Percentiles rank a stretch among this genome's conserved stretches.
These are phyloP conservation scores for Trichomonascaceae sp. DNA, from an alignment of 1,139 yeast genomes.

Conservation along the genomic window DNA sequence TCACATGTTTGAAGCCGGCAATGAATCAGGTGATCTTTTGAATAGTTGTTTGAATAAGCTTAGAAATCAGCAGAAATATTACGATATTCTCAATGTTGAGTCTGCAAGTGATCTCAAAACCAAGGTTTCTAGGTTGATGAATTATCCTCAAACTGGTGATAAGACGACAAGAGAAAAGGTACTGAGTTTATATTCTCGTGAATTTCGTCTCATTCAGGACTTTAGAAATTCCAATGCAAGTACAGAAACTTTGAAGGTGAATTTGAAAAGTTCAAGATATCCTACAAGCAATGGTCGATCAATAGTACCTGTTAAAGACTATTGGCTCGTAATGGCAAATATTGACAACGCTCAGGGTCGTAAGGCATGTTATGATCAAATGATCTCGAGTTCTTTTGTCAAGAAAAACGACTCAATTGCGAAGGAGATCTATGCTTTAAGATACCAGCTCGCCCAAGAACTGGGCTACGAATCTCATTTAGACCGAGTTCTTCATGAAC, in stretches of 20 bases:
- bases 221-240: neutral
- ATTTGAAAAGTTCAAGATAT: neutral
- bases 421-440: neutral
- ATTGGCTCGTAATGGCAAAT: conserved; percentile 2
- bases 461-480: conserved; percentile 1
- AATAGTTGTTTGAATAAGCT: neutral
- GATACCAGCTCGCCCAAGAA: neutral
- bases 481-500: neutral
- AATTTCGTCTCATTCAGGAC: neutral
- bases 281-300: neutral
- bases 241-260: neutral
- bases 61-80: neutral
- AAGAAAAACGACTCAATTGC: conserved; percentile 1
- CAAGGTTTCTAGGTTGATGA: neutral
- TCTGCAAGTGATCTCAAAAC: neutral
- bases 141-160: conserved; percentile 1
- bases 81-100: neutral
- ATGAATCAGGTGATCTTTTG: neutral
- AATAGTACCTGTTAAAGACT: conserved; percentile 3
- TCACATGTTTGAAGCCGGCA: conserved; percentile 1
- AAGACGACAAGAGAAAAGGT: neutral
- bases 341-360: neutral
- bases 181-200: neutral
- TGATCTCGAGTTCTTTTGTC: conserved; percentile 1
- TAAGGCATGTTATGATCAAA: conserved; percentile 4